Percentiles rank a stretch among this genome's conserved stretches.
These are phyloP conservation scores for Aegilops speltoides DNA, from an alignment of 176 grass and related monocot species.

Conservation along the genomic window DNA sequence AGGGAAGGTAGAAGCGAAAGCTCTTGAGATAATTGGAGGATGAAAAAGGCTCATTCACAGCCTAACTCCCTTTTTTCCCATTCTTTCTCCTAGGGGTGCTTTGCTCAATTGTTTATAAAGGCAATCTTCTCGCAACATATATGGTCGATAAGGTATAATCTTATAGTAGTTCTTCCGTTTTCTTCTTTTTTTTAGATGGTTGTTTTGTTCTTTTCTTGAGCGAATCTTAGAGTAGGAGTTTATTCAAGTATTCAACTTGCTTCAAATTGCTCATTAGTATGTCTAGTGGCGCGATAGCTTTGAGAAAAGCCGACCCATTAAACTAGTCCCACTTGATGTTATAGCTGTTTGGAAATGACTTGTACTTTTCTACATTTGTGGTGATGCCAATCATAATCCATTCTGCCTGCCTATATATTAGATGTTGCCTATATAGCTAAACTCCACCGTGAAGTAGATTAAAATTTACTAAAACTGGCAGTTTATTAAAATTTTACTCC, in stretches of 20 bases:
- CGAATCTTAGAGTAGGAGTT: background rate
- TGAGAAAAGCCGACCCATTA: slow-evolving; percentile 3
- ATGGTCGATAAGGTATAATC: slow-evolving; percentile 20
- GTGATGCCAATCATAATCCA: slow-evolving; percentile 33
- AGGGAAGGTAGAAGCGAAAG: slow-evolving; percentile 41
- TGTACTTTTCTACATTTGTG: slow-evolving; percentile 16
- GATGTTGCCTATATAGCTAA: slow-evolving; percentile 14
- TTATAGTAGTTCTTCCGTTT: background rate
- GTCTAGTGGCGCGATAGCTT: background rate
- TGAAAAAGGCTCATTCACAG: slow-evolving; percentile 21
- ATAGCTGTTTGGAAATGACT: slow-evolving; percentile 18
- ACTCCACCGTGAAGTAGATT: background rate
- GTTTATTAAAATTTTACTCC: slow-evolving; percentile 4
- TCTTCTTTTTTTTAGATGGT: no score
- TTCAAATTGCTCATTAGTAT: slow-evolving; percentile 5
- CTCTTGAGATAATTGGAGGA: slow-evolving; percentile 30
- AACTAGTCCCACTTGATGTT: slow-evolving; percentile 35
- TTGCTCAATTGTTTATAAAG: slow-evolving; percentile 16
- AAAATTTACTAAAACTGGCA: slow-evolving; percentile 17
- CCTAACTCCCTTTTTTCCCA: background rate
- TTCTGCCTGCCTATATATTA: slow-evolving; percentile 33
- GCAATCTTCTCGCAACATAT: slow-evolving; percentile 18
- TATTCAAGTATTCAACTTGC: slow-evolving; percentile 18
- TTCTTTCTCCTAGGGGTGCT: background rate
- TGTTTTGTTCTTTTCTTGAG: no score